A percentile compares a stretch with the other conserved stretches of the same genome.
These are phyloP conservation scores for Zygosaccharomyces bailii DNA, from an alignment of 805 yeast species.

Conservation along the genomic window DNA sequence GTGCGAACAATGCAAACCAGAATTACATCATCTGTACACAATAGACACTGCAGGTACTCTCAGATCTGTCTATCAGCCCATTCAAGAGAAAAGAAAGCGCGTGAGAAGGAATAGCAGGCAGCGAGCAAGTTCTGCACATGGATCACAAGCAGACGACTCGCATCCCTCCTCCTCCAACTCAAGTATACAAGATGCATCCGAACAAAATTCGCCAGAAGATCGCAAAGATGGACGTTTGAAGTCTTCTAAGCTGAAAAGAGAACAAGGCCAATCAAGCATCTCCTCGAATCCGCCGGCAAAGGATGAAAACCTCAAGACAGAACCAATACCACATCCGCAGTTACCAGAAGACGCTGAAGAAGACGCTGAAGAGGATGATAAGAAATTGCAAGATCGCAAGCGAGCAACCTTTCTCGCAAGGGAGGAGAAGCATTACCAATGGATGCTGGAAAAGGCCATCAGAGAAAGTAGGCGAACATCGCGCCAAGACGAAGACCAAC, in stretches of 20 bases:
- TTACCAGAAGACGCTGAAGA: neutral
- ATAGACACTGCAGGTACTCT: conserved; percentile 26
- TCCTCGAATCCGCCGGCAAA: conserved; percentile 1
- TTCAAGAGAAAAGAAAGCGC: conserved; percentile 36
- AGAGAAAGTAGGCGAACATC: conserved; percentile 41
- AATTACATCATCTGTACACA: conserved; percentile 50
- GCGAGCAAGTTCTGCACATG: conserved; percentile 1
- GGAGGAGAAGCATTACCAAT: conserved; percentile 44
- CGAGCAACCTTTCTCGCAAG: conserved; percentile 40
- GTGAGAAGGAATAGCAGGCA: conserved; percentile 25
- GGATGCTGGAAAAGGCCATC: conserved; percentile 41
- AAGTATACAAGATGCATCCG: conserved; percentile 1
- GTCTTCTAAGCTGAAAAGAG: neutral
- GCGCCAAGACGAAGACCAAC: conserved; percentile 16
- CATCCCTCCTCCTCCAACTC: conserved; percentile 1
- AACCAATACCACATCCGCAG: neutral
- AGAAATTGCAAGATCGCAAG: conserved; percentile 33
- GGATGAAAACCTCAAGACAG: neutral
- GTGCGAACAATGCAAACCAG: conserved; percentile 91
- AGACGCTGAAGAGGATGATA: conserved; percentile 25
- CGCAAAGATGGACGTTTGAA: neutral
- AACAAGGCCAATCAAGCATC: conserved; percentile 9
- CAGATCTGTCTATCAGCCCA: conserved; percentile 39
- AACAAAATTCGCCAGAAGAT: conserved; percentile 1
- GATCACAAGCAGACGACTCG: neutral